These are phyloP conservation scores for Telopea speciosissima DNA, from an alignment of 177 flowering plant genomes.

Conservation along the genomic window DNA sequence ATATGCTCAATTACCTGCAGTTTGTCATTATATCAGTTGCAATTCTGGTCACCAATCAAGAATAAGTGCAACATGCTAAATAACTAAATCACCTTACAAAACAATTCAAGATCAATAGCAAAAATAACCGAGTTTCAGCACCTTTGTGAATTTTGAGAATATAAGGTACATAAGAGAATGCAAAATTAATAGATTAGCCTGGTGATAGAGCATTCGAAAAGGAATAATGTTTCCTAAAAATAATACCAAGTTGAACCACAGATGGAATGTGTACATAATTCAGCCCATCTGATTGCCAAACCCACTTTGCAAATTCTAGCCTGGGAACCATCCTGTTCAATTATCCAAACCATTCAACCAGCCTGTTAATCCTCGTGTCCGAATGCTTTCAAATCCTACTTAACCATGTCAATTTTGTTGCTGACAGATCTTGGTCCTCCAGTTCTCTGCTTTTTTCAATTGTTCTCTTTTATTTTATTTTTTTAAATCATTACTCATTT, in stretches of 20 bases:
- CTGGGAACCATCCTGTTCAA: background rate
- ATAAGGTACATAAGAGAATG: background rate
- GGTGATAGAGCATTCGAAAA: background rate
- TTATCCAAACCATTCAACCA: background rate
- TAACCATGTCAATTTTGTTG: too few relatives aligned
- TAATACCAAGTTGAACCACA: background rate
- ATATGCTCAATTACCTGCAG: slow-evolving; percentile 93
- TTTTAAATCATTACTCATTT: too few relatives aligned
- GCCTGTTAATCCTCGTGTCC: too few relatives aligned
- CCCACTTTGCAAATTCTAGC: background rate
- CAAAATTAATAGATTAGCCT: background rate
- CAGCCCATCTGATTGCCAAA: background rate
- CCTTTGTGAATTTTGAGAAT: background rate
- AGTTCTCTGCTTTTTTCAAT: too few relatives aligned
- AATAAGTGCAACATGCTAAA: background rate
- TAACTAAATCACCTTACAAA: background rate
- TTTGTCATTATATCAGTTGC: background rate
- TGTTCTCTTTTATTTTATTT: too few relatives aligned
- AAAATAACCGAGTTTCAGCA: background rate
- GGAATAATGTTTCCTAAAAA: background rate
- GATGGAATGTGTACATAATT: background rate
- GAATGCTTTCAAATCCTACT: too few relatives aligned
- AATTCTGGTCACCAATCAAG: background rate
- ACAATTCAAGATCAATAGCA: background rate
- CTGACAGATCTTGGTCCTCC: too few relatives aligned